A percentile compares a stretch with the other conserved stretches of the same genome.
Conservation (phyloP, 2,329 filamentous ascomycete species). For the Lecanicillium sp. region DNA sequence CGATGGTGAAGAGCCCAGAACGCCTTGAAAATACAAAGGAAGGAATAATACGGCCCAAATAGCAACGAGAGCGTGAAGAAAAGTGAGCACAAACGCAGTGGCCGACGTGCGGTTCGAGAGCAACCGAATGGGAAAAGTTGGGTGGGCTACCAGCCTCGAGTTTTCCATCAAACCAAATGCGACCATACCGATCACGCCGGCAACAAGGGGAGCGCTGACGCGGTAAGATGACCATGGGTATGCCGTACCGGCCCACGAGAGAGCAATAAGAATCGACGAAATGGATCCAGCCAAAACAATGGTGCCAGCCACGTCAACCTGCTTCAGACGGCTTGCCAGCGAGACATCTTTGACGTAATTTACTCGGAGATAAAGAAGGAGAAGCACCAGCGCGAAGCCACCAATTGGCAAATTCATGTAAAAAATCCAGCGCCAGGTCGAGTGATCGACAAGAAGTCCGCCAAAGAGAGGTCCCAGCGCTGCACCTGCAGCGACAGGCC, state of each 20-base stretch:
- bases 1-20: background rate
- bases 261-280: conserved; percentile 13
- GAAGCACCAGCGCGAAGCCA: conserved; percentile 12
- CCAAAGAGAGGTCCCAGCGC: conserved; percentile 20
- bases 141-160: conserved; percentile 14
- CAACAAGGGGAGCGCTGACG: conserved; percentile 22
- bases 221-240: conserved; percentile 6
- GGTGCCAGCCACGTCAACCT: conserved; percentile 32
- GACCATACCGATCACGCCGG: conserved; percentile 26
- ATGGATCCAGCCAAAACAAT: conserved; percentile 26
- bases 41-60: conserved; percentile 9
- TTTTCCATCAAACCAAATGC: conserved; percentile 25
- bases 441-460: conserved; percentile 10
- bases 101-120: conserved; percentile 3
- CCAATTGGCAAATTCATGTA: conserved; percentile 27
- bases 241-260: conserved; percentile 10
- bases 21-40: conserved; percentile 9
- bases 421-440: conserved; percentile 34
- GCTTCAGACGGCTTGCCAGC: conserved; percentile 9
- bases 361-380: conserved; percentile 15
- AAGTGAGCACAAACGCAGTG: conserved; percentile 2
- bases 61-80: background rate
- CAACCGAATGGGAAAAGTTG: conserved; percentile 25
- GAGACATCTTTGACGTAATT: conserved; percentile 9
- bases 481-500: conserved; percentile 21